Evolutionary conservation across 345 rosid species (phyloP).

Genomic region (Dimocarpus longan): DNA sequence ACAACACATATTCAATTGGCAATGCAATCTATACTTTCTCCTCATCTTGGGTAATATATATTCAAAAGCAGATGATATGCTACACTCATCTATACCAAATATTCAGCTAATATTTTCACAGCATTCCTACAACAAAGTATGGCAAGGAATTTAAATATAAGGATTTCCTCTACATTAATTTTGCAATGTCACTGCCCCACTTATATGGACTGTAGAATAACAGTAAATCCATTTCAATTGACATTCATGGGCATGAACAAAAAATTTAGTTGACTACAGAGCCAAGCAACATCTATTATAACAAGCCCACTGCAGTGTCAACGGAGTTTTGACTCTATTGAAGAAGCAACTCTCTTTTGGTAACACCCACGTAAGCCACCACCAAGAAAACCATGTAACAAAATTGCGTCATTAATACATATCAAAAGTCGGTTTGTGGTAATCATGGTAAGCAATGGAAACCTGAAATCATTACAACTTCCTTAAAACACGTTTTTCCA

Average conservation of each 20-base stretch:
- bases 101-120: conserved; percentile 12
- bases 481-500: not conserved
- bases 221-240: conserved; percentile 4
- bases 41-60: not conserved
- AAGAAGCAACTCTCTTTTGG: not conserved
- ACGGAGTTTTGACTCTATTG: not conserved
- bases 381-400: not conserved
- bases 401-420: not conserved
- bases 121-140: not conserved
- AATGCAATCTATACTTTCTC: not conserved
- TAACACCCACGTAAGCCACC: not conserved
- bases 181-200: not conserved
- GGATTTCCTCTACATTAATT: not conserved
- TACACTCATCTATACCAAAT: not conserved
- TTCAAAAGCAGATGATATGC: not conserved
- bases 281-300: not conserved
- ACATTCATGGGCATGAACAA: not conserved
- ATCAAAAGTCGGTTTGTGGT: not conserved
- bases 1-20: not conserved
- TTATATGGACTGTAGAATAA: not conserved
- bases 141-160: conserved; percentile 4
- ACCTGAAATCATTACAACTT: not conserved
- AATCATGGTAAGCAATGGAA: conserved; percentile 7
- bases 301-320: not conserved
- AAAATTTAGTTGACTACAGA: not conserved